A percentile compares a stretch with the other conserved stretches of the same genome.
phyloP scores from a whole-genome alignment of 2,329 filamentous ascomycete species.

The Sporothrix euskadiensis region DNA sequence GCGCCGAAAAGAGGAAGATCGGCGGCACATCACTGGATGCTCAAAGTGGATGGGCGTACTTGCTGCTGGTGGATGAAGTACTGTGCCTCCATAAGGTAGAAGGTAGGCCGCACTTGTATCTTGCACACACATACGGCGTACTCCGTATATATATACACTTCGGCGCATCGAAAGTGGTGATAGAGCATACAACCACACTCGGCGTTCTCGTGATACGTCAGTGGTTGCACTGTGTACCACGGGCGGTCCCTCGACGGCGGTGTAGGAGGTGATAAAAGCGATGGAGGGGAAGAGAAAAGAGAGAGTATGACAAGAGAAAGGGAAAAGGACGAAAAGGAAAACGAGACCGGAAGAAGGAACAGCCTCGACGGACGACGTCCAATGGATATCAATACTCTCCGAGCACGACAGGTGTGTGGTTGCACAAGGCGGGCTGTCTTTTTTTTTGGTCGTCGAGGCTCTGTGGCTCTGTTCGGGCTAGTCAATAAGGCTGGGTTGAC shows the following conservation, averaged over 20 bases:
- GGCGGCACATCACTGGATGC: neutral
- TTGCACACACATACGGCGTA: neutral
- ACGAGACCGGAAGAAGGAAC: neutral
- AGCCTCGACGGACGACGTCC: neutral
- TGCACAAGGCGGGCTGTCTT: neutral
- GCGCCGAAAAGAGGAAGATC: constrained; percentile 17
- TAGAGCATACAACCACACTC: neutral
- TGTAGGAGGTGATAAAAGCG: neutral
- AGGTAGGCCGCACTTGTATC: neutral
- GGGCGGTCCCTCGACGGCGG: constrained; percentile 6
- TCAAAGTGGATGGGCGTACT: neutral
- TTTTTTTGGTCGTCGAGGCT: neutral
- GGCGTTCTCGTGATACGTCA: constrained; percentile 10
- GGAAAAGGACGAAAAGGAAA: neutral
- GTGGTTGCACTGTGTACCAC: neutral
- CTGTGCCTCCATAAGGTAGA: neutral
- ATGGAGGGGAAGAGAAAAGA: neutral
- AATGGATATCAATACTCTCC: neutral
- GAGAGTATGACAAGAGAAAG: neutral
- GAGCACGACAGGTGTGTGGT: neutral
- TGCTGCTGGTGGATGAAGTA: neutral
- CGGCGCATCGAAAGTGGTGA: neutral
- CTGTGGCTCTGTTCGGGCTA: neutral
- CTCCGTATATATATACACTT: neutral
- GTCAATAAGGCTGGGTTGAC: neutral